Evolutionary conservation across 2,329 filamentous ascomycete species (phyloP), one percentile per base, ranked within the genome.

Genomic region (Onygena corvina): DNA sequence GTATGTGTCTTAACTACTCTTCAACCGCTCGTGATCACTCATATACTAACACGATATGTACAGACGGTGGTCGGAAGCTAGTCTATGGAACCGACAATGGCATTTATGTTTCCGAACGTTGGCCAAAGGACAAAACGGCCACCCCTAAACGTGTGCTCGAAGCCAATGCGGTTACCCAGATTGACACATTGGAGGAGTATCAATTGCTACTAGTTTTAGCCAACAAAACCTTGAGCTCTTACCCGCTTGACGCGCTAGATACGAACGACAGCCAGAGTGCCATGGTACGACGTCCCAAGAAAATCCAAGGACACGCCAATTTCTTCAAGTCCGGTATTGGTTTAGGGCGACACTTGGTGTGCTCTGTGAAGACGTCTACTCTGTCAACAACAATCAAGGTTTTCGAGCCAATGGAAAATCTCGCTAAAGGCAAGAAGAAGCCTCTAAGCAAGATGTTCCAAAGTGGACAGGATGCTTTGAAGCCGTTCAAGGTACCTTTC

Each of bases 241-340:
- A 92, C 69, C 81, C 87, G 1, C 74, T 94, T 47, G 83, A 90
- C 54, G 88, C 87, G 11, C 74, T 98, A 50, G 90, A 94, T 59
- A 78, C 84, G 2, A 84, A 84, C 54, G 89, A 96, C 60, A 72
- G 73, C 44, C 75, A 78, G 52, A 83, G 82, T 47, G 77, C 86
- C 29, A 73, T 89, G 50, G 80, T 80, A 12, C 94, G 92, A 66
- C 80, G 88, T 35, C 87, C 88, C 6, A 90, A 92, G 72, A 95
- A 95, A 74, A 96, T 98, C 55, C 84, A 89, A 67, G 94, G 86
- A 59, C 89, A 95, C 68, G 93, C 90, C 67, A 95, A 90, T 67
- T 98, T 96, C 72, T 98, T 98, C 80, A 94, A 93, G 69, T 85
- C 88, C 14, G 92, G 92, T 33, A 93, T 95, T 60, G 96, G 92